phyloP scores from a whole-genome alignment of 345 rosid genomes.

The Conringia planisiliqua region DNA sequence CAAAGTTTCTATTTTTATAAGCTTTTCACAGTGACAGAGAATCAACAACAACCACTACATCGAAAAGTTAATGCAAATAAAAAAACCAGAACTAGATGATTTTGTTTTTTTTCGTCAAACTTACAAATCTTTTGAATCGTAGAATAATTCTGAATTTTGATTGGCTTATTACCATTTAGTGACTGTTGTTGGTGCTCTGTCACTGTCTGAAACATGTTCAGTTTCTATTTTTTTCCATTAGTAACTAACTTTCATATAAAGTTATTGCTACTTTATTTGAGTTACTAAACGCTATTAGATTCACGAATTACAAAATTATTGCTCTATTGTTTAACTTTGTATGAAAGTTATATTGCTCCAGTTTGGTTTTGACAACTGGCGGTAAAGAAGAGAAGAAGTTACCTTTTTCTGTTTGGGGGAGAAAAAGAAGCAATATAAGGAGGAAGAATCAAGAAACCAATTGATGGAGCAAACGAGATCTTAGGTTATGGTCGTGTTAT shows the following conservation, averaged over 20 bases:
- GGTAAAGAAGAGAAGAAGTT: no score
- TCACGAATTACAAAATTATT: no score
- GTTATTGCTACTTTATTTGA: no score
- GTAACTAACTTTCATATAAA: no score
- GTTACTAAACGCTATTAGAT: no score
- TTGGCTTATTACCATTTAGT: background rate
- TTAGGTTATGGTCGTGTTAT: background rate
- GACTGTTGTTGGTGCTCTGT: background rate
- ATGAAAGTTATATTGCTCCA: no score
- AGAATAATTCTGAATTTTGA: background rate
- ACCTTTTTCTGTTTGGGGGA: no score
- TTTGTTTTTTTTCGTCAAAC: background rate
- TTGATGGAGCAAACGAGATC: background rate
- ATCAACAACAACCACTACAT: background rate
- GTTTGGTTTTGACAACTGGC: no score
- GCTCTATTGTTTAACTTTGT: no score
- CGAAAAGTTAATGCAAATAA: background rate
- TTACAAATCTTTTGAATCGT: no score
- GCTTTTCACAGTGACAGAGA: background rate
- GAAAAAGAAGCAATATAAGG: background rate
- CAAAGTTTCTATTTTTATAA: background rate
- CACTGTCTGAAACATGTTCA: background rate
- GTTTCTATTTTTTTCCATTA: background rate
- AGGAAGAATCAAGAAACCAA: background rate
- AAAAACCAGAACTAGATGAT: background rate